Percentiles rank a stretch among this genome's conserved stretches.
Conservation (phyloP, 345 rosid genomes). For the Erodium maritimum region DNA sequence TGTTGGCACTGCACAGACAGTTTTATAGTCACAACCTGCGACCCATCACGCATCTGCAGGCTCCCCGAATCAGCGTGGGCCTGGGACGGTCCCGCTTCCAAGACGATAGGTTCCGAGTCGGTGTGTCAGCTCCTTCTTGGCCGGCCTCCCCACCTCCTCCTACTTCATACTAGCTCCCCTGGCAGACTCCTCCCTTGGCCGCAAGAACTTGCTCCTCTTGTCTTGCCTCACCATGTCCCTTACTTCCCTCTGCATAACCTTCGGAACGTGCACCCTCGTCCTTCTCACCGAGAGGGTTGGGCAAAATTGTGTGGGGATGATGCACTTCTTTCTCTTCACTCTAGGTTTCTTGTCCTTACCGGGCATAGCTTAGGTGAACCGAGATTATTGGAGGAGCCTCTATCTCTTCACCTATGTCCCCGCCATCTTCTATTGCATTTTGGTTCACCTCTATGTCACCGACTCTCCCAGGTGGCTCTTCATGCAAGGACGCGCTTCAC, state of each 20-base stretch:
- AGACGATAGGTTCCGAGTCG: conserved; percentile 13
- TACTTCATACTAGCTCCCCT: conserved; percentile 19
- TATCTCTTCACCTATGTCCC: too few species aligned
- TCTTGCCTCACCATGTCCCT: conserved; percentile 21
- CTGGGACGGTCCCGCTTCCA: conserved; percentile 8
- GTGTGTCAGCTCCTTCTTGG: conserved; percentile 9
- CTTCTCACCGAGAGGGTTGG: conserved; percentile 33
- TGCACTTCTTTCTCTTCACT: conserved; percentile 33
- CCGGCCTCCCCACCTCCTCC: conserved; percentile 12
- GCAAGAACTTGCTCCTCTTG: conserved; percentile 26
- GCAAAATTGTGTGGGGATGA: conserved; percentile 22
- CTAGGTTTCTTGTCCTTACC: conserved; percentile 45
- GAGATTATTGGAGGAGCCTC: too few species aligned
- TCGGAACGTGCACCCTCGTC: conserved; percentile 23
- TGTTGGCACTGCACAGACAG: conserved; percentile 11
- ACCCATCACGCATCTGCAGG: background rate
- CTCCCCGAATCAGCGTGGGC: conserved; percentile 5
- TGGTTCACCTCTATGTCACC: too few species aligned
- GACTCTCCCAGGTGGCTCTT: too few species aligned
- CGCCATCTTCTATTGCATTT: too few species aligned
- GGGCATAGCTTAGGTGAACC: background rate
- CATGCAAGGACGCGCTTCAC: too few species aligned
- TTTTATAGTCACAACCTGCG: background rate
- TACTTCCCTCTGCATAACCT: conserved; percentile 16
- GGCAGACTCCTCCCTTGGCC: conserved; percentile 24